A percentile compares a stretch with the other conserved stretches of the same genome.
phyloP scores from a whole-genome alignment of 225 moss, liverwort and hornwort species.

The Bryum argenteum region DNA sequence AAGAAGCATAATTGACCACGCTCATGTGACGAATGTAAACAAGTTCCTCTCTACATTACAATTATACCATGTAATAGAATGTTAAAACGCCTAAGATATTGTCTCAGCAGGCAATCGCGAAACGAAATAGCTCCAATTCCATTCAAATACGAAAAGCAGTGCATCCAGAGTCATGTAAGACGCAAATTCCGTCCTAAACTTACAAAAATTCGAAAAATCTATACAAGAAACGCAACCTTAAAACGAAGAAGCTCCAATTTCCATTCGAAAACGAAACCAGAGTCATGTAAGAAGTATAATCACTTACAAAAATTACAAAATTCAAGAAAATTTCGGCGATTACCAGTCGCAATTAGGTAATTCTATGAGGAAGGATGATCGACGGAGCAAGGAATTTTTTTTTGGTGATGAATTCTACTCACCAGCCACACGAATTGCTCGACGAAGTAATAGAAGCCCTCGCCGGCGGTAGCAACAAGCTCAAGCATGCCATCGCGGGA shows the following conservation, averaged over 20 bases:
- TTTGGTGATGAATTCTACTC: constrained; percentile 11
- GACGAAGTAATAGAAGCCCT: constrained; percentile 89
- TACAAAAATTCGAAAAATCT: too few relatives aligned
- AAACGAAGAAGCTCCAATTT: too few relatives aligned
- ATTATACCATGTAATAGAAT: not conserved
- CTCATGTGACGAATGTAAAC: not conserved
- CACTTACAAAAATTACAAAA: too few relatives aligned
- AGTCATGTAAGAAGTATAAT: too few relatives aligned
- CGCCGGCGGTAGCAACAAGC: constrained; percentile 71
- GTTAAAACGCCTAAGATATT: not conserved
- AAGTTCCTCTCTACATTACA: not conserved
- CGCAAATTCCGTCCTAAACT: not conserved
- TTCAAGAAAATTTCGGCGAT: too few relatives aligned
- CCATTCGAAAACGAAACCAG: too few relatives aligned
- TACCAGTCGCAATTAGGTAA: too few relatives aligned
- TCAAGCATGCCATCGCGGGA: constrained; percentile 65
- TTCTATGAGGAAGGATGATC: too few relatives aligned
- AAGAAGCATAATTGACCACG: not conserved
- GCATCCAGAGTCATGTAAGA: not conserved
- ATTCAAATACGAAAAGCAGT: not conserved
- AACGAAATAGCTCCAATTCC: not conserved
- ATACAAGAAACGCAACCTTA: too few relatives aligned
- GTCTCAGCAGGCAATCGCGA: not conserved
- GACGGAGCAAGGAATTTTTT: too few relatives aligned
- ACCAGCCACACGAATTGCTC: constrained; percentile 99